Conservation (phyloP, 371 early-diverging fungal species). For the Blastocladiella emersonii region DNA sequence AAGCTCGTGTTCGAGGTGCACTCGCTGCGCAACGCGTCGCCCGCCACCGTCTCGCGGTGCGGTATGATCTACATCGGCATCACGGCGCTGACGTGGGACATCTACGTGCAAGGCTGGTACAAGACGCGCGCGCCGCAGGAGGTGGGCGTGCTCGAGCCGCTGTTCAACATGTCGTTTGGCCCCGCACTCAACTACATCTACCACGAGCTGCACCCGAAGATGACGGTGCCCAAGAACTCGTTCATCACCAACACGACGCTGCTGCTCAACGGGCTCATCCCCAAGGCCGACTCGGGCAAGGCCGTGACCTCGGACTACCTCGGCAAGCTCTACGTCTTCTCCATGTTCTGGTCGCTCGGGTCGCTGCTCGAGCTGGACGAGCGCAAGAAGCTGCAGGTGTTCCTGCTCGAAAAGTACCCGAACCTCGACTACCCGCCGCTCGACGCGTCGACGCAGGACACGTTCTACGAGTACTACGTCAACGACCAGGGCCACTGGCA, state of each 20-base stretch:
- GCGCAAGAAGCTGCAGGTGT: slow-evolving; percentile 35
- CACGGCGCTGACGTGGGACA: slow-evolving; percentile 42
- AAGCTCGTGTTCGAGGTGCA: slow-evolving; percentile 47
- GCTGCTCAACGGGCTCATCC: slow-evolving; percentile 37
- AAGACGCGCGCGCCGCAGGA: slow-evolving; percentile 29
- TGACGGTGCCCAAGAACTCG: slow-evolving; percentile 30
- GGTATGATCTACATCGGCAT: slow-evolving; percentile 53
- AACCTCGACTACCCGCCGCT: slow-evolving; percentile 34
- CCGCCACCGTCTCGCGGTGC: slow-evolving; percentile 46
- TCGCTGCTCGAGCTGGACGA: slow-evolving; percentile 44
- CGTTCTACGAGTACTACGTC: slow-evolving; percentile 43
- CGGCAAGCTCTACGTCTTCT: slow-evolving; percentile 34
- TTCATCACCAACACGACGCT: slow-evolving; percentile 33
- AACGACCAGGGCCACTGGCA: slow-evolving; percentile 38
- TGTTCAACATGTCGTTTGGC: slow-evolving; percentile 33
- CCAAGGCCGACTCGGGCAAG: slow-evolving; percentile 13
- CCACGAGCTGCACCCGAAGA: slow-evolving; percentile 39
- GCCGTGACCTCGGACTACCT: slow-evolving; percentile 29
- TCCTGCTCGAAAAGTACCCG: slow-evolving; percentile 30
- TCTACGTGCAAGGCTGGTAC: slow-evolving; percentile 41
- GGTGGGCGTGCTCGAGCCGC: slow-evolving; percentile 29
- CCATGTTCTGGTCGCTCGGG: slow-evolving; percentile 38
- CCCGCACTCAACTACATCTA: slow-evolving; percentile 20
- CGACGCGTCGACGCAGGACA: slow-evolving; percentile 31
- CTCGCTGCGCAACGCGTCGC: slow-evolving; percentile 36